A percentile compares a stretch with the other conserved stretches of the same genome.
Conservation (phyloP, 352 stramenopile genomes). For the Phytophthora litchii region DNA sequence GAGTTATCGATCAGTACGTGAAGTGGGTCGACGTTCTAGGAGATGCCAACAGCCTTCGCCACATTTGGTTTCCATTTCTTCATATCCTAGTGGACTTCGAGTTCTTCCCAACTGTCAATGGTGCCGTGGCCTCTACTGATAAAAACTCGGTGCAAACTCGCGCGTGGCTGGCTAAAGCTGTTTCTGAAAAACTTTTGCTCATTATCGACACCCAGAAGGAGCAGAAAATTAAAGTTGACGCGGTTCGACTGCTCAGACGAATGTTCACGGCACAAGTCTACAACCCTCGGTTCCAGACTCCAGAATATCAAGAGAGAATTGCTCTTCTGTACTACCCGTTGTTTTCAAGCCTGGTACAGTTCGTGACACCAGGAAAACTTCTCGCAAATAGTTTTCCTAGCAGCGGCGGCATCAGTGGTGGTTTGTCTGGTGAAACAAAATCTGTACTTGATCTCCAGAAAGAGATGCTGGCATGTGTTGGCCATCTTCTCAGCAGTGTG, state of each 20-base stretch:
- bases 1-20: slow-evolving; percentile 50
- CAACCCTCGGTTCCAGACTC: slow-evolving; percentile 49
- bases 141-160: slow-evolving; percentile 6
- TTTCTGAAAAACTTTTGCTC: slow-evolving; percentile 58
- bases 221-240: slow-evolving; percentile 59
- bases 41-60: slow-evolving; percentile 61
- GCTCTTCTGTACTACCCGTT: slow-evolving; percentile 67
- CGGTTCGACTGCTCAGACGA: slow-evolving; percentile 54
- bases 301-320: slow-evolving; percentile 61
- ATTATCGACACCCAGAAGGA: slow-evolving; percentile 68
- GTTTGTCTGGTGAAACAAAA: slow-evolving; percentile 5
- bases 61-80: slow-evolving; percentile 75
- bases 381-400: slow-evolving; percentile 14
- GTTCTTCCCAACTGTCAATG: slow-evolving; percentile 70
- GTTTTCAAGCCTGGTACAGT: slow-evolving; percentile 47
- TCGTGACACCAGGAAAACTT: slow-evolving; percentile 58
- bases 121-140: slow-evolving; percentile 16
- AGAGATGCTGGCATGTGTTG: slow-evolving; percentile 68
- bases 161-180: slow-evolving; percentile 61
- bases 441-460: slow-evolving; percentile 47
- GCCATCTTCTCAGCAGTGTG: slow-evolving; percentile 66
- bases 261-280: slow-evolving; percentile 72
- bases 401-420: background rate
- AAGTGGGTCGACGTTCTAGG: slow-evolving; percentile 44
- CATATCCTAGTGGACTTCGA: slow-evolving; percentile 73